phyloP scores from a whole-genome alignment of 192 early-diverging fungal genomes.

The Blastocladiella britannica region DNA sequence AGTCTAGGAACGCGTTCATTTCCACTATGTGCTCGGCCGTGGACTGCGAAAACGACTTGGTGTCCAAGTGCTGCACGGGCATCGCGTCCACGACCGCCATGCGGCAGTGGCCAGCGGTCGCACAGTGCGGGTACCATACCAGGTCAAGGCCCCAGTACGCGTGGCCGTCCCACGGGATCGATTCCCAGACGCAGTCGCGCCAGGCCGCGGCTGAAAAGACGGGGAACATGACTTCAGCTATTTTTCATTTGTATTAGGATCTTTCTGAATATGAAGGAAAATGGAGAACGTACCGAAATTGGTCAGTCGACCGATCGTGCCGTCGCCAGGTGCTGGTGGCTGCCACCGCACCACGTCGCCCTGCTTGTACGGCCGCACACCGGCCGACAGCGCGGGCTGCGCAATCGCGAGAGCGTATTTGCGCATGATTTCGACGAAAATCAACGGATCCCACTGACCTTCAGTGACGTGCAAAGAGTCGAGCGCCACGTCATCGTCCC shows the following conservation, averaged over 20 bases:
- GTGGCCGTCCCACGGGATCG: background rate
- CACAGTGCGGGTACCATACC: background rate
- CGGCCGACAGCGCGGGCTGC: background rate
- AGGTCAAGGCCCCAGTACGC: background rate
- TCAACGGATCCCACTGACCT: background rate
- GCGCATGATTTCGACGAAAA: background rate
- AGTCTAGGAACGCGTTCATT: too few species aligned
- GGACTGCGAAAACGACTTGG: too few species aligned
- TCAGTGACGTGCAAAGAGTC: too few species aligned
- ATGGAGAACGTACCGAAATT: too few species aligned
- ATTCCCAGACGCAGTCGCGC: background rate
- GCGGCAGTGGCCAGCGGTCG: background rate
- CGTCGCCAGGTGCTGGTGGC: too few species aligned
- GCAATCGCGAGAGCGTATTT: background rate
- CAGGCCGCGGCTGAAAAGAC: background rate
- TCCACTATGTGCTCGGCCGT: too few species aligned
- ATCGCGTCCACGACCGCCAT: background rate
- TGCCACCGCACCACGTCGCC: too few species aligned
- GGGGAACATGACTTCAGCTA: too few species aligned
- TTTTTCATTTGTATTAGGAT: too few species aligned
- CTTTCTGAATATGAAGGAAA: too few species aligned
- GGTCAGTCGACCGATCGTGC: too few species aligned
- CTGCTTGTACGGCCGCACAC: background rate
- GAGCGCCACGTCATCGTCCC: background rate
- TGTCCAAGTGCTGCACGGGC: background rate